Evolutionary conservation across 176 grass and related monocot genomes (phyloP).

Genomic region (Raddia distichophylla): DNA sequence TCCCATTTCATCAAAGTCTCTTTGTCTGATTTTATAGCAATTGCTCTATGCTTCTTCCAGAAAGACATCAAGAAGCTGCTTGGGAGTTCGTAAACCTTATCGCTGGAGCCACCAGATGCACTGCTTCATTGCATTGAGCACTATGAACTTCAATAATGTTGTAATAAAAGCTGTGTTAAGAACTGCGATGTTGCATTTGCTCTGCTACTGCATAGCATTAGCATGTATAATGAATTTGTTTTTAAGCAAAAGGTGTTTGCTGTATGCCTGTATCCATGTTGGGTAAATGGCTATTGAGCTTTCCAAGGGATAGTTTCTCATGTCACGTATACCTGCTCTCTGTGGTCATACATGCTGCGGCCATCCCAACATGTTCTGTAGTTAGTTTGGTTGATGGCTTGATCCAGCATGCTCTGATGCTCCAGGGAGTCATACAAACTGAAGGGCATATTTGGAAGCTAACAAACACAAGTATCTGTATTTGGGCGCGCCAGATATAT

Average conservation of each 20-base stretch:
- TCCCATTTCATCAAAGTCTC: not conserved
- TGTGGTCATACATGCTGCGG: not conserved
- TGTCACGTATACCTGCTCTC: not conserved
- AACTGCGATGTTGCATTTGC: constrained; percentile 23
- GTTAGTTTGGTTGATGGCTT: not conserved
- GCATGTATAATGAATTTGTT: constrained; percentile 24
- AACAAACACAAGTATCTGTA: not conserved
- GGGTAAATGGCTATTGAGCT: not conserved
- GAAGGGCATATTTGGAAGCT: not conserved
- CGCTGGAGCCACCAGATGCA: not conserved
- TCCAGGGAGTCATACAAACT: not conserved
- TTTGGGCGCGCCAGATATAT: no score
- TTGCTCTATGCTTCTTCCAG: constrained; percentile 50
- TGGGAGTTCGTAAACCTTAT: constrained; percentile 42
- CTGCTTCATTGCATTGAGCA: constrained; percentile 30
- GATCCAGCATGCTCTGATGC: not conserved
- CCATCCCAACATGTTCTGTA: not conserved
- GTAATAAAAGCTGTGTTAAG: constrained; percentile 41
- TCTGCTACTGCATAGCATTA: constrained; percentile 5
- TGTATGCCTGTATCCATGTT: not conserved
- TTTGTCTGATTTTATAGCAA: not conserved
- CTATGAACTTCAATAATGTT: constrained; percentile 30
- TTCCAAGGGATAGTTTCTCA: not conserved
- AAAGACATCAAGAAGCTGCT: constrained; percentile 87
- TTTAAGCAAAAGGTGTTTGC: constrained; percentile 2